Base-by-base conservation (phyloP, 371 early-diverging fungal species). In the Mortierella sp. region DNA sequence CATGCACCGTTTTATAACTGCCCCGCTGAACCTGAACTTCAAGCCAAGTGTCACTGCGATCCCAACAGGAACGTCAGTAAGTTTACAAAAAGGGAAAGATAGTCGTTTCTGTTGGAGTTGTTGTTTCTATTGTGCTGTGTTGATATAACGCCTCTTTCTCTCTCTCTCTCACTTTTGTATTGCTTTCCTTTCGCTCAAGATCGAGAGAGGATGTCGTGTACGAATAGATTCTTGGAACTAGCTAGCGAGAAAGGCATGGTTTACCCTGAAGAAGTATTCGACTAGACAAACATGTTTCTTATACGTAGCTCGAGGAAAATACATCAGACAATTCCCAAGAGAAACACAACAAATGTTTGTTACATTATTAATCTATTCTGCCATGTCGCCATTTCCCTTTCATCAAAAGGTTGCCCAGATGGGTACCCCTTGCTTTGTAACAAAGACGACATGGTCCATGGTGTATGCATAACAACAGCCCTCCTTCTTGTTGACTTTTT, bases 1-100 rank as follows among this genome's bases (percentile, higher is more conserved):
- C 96, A 96, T 74, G 85, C 87, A 16, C 91, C 91, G 31, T 91
- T 92, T 66, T 77, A 85, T 48, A 93, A 92, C 68, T 96, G 96
- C 73, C 94, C 94, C 13, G 78, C 79, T 2, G 86, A 89, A 37
- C 83, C 83, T 37, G 86, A 89, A 37, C 63, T 87, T 45, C 86
- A 88, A 63, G 82, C 86, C 47, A 92, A 91, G 76, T 94, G 94
- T 58, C 92, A 93, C 61, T 93, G 94, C 68, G 86, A 92, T 65
- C 88, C 91, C 8, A 72, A 80, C 9, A 86, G 89, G 14, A 89
- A 85, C 64, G 86, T 89, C 83, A 91, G 91, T 89, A 88, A 76
- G 85, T 41, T 19, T 5, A n/a, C 26, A 34, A n/a, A n/a, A n/a
- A n/a, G n/a, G n/a, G n/a, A n/a, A n/a, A n/a, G n/a, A n/a, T n/a